These are phyloP conservation scores for Phyllosticta citriasiana DNA, from an alignment of 2,329 filamentous ascomycete genomes.

Conservation along the genomic window DNA sequence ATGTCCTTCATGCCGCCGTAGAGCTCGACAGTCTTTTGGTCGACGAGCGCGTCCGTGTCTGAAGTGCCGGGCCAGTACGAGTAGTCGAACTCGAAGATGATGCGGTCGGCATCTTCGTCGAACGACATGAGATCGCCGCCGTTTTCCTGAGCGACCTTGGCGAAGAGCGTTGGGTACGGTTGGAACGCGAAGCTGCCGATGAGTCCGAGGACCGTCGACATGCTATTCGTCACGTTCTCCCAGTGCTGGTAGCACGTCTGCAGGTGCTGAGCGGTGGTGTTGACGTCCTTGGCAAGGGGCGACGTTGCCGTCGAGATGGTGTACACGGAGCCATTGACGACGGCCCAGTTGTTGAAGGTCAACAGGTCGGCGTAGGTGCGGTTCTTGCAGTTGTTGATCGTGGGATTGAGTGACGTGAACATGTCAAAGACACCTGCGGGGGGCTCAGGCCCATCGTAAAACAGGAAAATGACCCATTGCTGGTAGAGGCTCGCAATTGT, in stretches of 20 bases:
- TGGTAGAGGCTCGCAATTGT: constrained; percentile 36
- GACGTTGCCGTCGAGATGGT: constrained; percentile 26
- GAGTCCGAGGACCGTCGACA: constrained; percentile 21
- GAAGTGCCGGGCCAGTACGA: constrained; percentile 23
- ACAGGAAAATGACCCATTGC: constrained; percentile 51
- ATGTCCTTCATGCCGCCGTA: constrained; percentile 28
- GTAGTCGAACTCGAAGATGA: constrained; percentile 38
- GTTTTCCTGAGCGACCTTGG: constrained; percentile 14
- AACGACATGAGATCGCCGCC: constrained; percentile 30
- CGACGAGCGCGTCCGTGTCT: constrained; percentile 27
- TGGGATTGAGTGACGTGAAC: constrained; percentile 41
- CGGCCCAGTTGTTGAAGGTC: constrained; percentile 34
- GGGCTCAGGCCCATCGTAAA: constrained; percentile 50
- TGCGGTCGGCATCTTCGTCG: constrained; percentile 30
- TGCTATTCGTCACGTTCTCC: constrained; percentile 18
- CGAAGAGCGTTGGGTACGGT: constrained; percentile 23
- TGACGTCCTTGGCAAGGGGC: constrained; percentile 18
- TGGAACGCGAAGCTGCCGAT: constrained; percentile 27
- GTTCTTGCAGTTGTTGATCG: constrained; percentile 37
- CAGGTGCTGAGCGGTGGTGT: constrained; percentile 8
- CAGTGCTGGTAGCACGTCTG: constrained; percentile 16
- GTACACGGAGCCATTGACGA: constrained; percentile 24
- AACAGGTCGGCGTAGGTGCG: constrained; percentile 41
- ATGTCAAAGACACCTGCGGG: constrained; percentile 46
- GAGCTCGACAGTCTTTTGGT: constrained; percentile 28